A percentile compares a stretch with the other conserved stretches of the same genome.
These are phyloP conservation scores for Torulaspora delbrueckii DNA, from an alignment of 805 yeast genomes.

Conservation along the genomic window DNA sequence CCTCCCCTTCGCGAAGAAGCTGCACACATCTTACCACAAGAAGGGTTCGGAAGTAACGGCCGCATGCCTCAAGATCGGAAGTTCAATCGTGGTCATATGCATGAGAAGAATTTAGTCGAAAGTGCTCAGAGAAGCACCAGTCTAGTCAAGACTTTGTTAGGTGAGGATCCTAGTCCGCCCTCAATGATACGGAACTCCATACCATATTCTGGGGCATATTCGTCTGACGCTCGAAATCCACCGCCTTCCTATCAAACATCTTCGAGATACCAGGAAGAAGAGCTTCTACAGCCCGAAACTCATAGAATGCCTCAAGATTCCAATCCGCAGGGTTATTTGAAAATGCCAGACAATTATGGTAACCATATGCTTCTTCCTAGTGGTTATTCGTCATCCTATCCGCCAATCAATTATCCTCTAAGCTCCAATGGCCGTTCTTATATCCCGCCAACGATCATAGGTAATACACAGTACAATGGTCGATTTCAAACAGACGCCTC, in stretches of 20 bases:
- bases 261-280: not conserved
- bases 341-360: no score
- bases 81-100: not conserved
- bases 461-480: not conserved
- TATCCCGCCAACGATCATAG: no score
- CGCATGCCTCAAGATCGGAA: not conserved
- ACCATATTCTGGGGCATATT: not conserved
- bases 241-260: not conserved
- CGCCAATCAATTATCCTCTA: no score
- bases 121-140: conserved; percentile 15
- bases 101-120: conserved; percentile 3
- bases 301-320: not conserved
- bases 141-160: conserved; percentile 14
- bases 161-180: not conserved
- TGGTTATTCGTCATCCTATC: no score
- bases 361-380: no score
- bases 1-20: not conserved
- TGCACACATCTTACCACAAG: not conserved
- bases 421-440: no score
- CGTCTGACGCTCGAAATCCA: not conserved
- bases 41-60: not conserved
- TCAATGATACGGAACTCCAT: not conserved
- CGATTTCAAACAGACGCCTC: not conserved
- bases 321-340: not conserved
- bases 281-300: not conserved